Base-by-base conservation (phyloP, 2,329 filamentous ascomycete genomes). In the Zasmidium angulare region DNA sequence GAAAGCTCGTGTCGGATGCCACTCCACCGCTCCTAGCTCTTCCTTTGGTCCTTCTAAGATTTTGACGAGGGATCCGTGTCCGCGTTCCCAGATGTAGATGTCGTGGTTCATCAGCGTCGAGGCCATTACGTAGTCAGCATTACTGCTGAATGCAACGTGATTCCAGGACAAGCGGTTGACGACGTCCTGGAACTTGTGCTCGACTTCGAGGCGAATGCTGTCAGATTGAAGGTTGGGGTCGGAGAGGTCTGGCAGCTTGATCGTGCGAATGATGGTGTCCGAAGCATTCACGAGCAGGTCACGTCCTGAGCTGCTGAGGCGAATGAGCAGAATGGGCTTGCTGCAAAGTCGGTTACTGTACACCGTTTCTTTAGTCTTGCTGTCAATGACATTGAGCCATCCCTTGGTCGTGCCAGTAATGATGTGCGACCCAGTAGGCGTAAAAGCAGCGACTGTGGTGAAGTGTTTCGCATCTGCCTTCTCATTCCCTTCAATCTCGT, bases 61-160 rank as follows among this genome's bases (percentile, higher is more conserved):
- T 75, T 96, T 96, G 55, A 97, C 93, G 58, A 99, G 79, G 75
- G 91, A 96, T 53, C 95, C 95, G 70, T 96, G 91, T 57, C 89
- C 89, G 56, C 95, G 87, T 77, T 99, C 95, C 95, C 93, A 98
- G 24, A 98, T 93, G 76, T 98, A 98, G 64, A 99, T 90, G 76
- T 99, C 93, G 69, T 97, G 93, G 71, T 99, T 99, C 82, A 98
- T 98, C 75, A 92, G 96, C 1, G 95, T 98, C 23, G 92, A 96
- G 0, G 96, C 95, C 22, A 92, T 92, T 46, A 99, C 92, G 72
- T 98, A 98, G 76, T 99, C 95, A 54, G 92, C 93, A 0, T 90
- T 95, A 0, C 91, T 89, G 70, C 91, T 96, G 74, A 99, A 98
- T 0, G 93, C 92, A 59, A 96, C 93, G 71, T 97, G 92, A 71